Percentiles rank a stretch among this genome's conserved stretches.
phyloP scores from a whole-genome alignment of 2,329 filamentous ascomycete genomes.

The Paracorniculantispora psalliotae region DNA sequence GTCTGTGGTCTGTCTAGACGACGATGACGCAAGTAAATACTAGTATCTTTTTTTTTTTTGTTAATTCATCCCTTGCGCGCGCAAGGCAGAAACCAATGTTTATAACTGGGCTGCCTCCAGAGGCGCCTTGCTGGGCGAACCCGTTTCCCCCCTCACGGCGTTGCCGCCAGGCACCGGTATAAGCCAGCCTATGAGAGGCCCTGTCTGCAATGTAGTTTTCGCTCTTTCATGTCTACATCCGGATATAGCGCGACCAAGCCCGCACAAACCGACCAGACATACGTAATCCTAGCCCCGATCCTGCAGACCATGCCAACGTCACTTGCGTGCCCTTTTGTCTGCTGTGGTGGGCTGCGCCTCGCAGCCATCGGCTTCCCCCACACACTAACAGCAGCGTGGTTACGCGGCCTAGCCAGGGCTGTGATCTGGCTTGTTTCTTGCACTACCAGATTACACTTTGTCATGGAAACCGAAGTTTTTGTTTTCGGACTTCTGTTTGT shows the following conservation, averaged over 20 bases:
- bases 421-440: no score
- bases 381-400: neutral
- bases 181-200: constrained; percentile 1
- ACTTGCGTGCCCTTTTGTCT: neutral
- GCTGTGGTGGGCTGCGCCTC: neutral
- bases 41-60: no score
- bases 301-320: neutral
- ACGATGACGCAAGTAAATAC: neutral
- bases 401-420: neutral
- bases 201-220: neutral
- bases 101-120: neutral
- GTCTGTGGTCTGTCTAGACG: neutral
- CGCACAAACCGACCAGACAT: neutral
- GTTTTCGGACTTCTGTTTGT: neutral
- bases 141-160: neutral
- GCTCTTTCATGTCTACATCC: neutral
- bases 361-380: neutral
- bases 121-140: neutral
- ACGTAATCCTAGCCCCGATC: neutral
- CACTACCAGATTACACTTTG: no score
- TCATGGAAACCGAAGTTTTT: no score
- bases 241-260: neutral
- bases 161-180: neutral
- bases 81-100: neutral
- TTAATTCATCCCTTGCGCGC: neutral